Evolutionary conservation across 139 green algal species (phyloP).

Genomic region (Haematococcus sp.): DNA sequence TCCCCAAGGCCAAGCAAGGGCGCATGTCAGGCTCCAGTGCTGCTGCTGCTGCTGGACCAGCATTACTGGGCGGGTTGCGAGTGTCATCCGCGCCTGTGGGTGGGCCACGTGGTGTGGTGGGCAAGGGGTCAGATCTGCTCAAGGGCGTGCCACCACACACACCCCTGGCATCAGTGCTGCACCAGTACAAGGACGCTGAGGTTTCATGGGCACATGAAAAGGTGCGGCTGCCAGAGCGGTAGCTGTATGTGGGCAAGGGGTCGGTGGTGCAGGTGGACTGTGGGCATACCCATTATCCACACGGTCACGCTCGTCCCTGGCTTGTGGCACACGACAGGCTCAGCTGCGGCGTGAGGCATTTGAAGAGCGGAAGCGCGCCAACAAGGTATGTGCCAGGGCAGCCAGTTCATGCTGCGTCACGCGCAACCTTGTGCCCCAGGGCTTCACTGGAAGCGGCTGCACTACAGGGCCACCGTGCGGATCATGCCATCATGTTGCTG

Average conservation of each 20-base stretch:
- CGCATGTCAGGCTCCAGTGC: not conserved
- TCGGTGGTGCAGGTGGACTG: not conserved
- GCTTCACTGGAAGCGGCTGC: too few species aligned
- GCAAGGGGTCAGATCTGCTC: constrained; percentile 11
- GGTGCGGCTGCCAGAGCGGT: too few species aligned
- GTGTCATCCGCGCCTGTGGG: too few species aligned
- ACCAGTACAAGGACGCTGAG: constrained; percentile 65
- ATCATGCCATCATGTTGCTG: too few species aligned
- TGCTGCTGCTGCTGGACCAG: not conserved
- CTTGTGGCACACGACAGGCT: constrained; percentile 22
- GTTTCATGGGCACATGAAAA: constrained; percentile 61
- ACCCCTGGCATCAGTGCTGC: constrained; percentile 50
- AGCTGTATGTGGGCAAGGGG: too few species aligned
- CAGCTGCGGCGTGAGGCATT: constrained; percentile 45
- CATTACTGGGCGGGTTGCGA: too few species aligned
- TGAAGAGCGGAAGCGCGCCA: constrained; percentile 41
- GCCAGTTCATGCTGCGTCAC: too few species aligned
- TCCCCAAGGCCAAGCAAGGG: not conserved
- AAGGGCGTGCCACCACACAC: constrained; percentile 30
- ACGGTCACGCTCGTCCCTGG: not conserved
- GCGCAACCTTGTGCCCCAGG: too few species aligned
- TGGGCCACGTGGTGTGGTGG: too few species aligned
- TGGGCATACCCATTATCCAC: not conserved
- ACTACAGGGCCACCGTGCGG: too few species aligned
- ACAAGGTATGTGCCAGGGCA: constrained; percentile 22